phyloP scores from a whole-genome alignment of 345 rosid genomes.

The Trapa incisa region DNA sequence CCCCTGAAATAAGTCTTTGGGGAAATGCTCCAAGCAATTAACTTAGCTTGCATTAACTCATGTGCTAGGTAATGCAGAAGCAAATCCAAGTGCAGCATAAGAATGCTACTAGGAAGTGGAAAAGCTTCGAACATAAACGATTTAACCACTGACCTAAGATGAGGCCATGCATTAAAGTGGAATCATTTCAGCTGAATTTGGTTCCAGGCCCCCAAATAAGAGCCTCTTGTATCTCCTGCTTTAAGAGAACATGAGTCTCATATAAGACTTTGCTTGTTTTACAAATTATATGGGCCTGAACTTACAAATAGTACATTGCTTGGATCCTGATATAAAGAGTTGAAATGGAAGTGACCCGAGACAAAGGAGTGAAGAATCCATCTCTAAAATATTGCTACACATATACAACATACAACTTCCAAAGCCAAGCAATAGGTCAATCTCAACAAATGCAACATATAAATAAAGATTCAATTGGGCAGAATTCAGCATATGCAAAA shows the following conservation, averaged over 20 bases:
- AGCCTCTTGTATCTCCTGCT: constrained; percentile 96
- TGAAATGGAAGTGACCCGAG: neutral
- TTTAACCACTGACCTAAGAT: constrained; percentile 93
- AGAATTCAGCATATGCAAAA: neutral
- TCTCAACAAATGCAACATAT: neutral
- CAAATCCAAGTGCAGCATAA: constrained; percentile 28
- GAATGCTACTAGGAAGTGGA: constrained; percentile 46
- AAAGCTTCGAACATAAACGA: constrained; percentile 47
- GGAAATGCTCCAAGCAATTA: neutral
- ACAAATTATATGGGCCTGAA: constrained; percentile 47
- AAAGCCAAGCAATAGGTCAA: neutral
- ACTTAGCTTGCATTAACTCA: neutral
- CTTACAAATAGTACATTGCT: constrained; percentile 40
- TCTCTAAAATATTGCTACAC: neutral
- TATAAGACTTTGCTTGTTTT: constrained; percentile 70
- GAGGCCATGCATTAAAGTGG: constrained; percentile 98
- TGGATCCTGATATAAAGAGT: constrained; percentile 14
- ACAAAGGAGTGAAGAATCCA: neutral
- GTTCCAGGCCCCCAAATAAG: constrained; percentile 96
- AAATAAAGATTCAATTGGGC: neutral
- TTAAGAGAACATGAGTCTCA: constrained; percentile 92
- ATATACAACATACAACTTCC: neutral
- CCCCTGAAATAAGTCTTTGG: neutral
- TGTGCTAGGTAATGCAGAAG: neutral
- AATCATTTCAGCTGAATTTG: constrained; percentile 93